Conservation (phyloP, 345 rosid genomes). For the Rubroshorea leprosula region DNA sequence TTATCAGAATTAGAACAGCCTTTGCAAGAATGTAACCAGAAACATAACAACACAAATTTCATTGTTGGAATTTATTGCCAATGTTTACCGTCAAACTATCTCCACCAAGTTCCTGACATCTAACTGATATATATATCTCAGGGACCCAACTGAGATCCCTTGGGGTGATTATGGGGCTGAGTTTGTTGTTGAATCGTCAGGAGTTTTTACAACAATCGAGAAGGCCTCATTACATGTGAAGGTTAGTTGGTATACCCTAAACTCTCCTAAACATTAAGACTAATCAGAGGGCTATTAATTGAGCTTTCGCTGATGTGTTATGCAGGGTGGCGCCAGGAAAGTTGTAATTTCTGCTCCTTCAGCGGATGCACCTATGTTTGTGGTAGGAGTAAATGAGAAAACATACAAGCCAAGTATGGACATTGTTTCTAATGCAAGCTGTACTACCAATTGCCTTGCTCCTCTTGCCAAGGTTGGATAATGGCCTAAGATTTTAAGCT, state of each 20-base stretch:
- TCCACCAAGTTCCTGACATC: constrained; percentile 7
- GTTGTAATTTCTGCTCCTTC: constrained; percentile 98
- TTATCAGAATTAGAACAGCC: constrained; percentile 6
- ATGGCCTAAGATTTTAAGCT: constrained; percentile 12
- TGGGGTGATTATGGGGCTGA: constrained; percentile 95
- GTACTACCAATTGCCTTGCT: constrained; percentile 99
- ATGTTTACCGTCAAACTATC: not conserved
- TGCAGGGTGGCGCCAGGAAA: constrained; percentile 93
- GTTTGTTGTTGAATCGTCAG: constrained; percentile 92
- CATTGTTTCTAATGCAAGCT: constrained; percentile 96
- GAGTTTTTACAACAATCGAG: constrained; percentile 76
- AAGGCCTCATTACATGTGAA: constrained; percentile 85
- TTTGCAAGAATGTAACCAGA: not conserved
- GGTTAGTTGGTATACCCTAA: constrained; percentile 31
- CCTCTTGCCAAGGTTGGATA: constrained; percentile 93
- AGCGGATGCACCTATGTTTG: constrained; percentile 99
- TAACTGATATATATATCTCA: constrained; percentile 21
- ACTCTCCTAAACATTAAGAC: not conserved
- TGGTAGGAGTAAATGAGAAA: constrained; percentile 92
- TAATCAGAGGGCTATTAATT: constrained; percentile 5
- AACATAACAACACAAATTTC: constrained; percentile 3
- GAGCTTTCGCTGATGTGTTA: constrained; percentile 8
- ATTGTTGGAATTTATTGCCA: constrained; percentile 11
- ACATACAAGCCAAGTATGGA: constrained; percentile 83
- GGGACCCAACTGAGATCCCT: constrained; percentile 94